These are phyloP conservation scores for Fraxinus velutina DNA, from an alignment of 305 asterid species.

Conservation along the genomic window DNA sequence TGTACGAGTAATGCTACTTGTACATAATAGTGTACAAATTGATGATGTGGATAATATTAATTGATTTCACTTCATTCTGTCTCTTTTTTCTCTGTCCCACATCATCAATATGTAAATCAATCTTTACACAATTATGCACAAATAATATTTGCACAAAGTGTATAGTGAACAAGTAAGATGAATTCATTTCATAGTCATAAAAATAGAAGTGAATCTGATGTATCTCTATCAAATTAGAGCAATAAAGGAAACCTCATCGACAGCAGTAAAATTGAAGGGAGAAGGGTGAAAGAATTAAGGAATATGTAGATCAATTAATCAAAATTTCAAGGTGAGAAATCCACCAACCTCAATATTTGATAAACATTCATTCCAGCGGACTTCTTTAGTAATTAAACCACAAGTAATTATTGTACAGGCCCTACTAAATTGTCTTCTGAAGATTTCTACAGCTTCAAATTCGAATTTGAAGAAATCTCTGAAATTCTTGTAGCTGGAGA, in stretches of 20 bases:
- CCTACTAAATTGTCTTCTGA: slow-evolving; percentile 16
- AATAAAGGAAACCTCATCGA: slow-evolving; percentile 20
- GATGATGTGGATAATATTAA: not conserved
- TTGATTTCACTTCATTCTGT: not conserved
- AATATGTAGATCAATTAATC: slow-evolving; percentile 34
- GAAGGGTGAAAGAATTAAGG: slow-evolving; percentile 24
- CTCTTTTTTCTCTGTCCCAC: not conserved
- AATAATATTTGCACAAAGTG: not conserved
- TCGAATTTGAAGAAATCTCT: slow-evolving; percentile 16
- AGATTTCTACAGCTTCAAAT: slow-evolving; percentile 3
- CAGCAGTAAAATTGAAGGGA: slow-evolving; percentile 15
- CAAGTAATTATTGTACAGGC: slow-evolving; percentile 5
- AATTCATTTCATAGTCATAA: not conserved
- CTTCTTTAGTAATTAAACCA: slow-evolving; percentile 6
- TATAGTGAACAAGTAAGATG: not conserved
- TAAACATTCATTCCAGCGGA: slow-evolving; percentile 16
- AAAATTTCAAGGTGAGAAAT: slow-evolving; percentile 29
- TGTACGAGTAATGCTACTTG: not conserved
- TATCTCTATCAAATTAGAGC: slow-evolving; percentile 21
- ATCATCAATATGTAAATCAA: not conserved
- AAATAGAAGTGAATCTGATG: slow-evolving; percentile 14
- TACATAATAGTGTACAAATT: not conserved
- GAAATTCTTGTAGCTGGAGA: slow-evolving; percentile 4
- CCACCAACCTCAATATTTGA: slow-evolving; percentile 23
- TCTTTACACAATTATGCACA: not conserved